Base-by-base conservation (phyloP, 2,329 filamentous ascomycete species). In the Colletotrichum musae region DNA sequence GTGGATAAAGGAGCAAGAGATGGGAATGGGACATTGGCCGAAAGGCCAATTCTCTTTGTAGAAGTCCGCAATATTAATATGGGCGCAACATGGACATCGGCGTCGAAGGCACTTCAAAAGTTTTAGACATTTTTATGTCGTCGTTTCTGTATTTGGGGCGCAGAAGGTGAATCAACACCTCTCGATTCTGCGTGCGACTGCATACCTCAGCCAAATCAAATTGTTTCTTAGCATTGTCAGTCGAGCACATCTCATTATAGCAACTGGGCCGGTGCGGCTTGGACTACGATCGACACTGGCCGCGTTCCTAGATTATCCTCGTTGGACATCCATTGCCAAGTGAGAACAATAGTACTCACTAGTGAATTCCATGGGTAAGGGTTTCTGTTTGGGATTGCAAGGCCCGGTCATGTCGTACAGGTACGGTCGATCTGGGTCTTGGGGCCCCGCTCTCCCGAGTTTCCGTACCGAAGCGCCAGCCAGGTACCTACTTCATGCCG, bases 31-130 rank as follows among this genome's bases (percentile, higher is more conserved):
- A 15, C 4, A 5, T 45, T 16, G 26, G 45, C 50, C 13, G 28
- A 10, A 7, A 7, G 18, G 26, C 28, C 16, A 13, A 15, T 13
- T 52, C 24, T 9, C 43, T 52, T 41, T 61, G 57, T 48, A 43
- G 21, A 39, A 60, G 67, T 57, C 51, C 51, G 59, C 45, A 47
- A 58, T 61, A 18, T 41, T 50, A 56, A 57, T 67, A 51, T 51
- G 50, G 56, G 62, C 51, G 51, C 39, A 39, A 32, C 47, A 41
- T 60, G 45, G 45, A 50, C 41, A 41, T 54, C 56, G 47, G 62
- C 51, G 60, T 67, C 45, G 51, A 48, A 45, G 45, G 62, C 47
- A 52, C 9, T 28, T 36, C 36, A 47, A 67, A 61, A 70, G 51
- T 67, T 41, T 28, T 58, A 57, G 15, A 61, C 50, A 58, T 52